Evolutionary conservation across 306 rosid genomes (phyloP).

Genomic region (Pterocarpus santalinus): DNA sequence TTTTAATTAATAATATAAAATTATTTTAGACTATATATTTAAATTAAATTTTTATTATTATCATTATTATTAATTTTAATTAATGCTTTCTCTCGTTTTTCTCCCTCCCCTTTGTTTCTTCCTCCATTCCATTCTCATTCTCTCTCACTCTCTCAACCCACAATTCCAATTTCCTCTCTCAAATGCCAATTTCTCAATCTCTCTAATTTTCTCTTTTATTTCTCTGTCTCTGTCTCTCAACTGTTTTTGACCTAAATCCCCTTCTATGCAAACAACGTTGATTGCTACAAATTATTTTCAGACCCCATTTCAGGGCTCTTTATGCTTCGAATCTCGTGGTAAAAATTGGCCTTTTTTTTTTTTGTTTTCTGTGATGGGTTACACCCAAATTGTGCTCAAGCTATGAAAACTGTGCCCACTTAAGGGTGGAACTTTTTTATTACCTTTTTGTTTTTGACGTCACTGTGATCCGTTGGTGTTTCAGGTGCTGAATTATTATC

Average conservation of each 20-base stretch:
- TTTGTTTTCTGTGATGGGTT: neutral
- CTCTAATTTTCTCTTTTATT: neutral
- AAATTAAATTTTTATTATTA: too few relatives aligned
- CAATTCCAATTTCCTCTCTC: neutral
- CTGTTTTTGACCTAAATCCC: conserved; percentile 49
- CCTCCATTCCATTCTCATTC: conserved; percentile 45
- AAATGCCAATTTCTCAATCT: neutral
- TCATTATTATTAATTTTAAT: conserved; percentile 5
- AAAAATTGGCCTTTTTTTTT: conserved; percentile 15
- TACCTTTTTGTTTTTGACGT: neutral
- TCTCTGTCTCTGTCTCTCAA: neutral
- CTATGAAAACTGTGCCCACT: conserved; percentile 33
- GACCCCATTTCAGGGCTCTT: conserved; percentile 13
- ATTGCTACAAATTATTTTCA: conserved; percentile 29
- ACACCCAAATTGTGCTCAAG: conserved; percentile 41
- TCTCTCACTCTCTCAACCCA: conserved; percentile 14
- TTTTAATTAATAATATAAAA: too few relatives aligned
- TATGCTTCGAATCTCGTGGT: conserved; percentile 35
- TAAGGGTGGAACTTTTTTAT: conserved; percentile 32
- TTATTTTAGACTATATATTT: too few relatives aligned
- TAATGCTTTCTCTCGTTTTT: conserved; percentile 27
- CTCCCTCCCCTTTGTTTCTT: neutral
- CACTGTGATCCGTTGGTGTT: conserved; percentile 51
- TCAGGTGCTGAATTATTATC: conserved; percentile 53
- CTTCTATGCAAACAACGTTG: conserved; percentile 1